A percentile compares a stretch with the other conserved stretches of the same genome.
phyloP scores from a whole-genome alignment of 2,329 filamentous ascomycete species.

The Phyllosticta citriasiana region DNA sequence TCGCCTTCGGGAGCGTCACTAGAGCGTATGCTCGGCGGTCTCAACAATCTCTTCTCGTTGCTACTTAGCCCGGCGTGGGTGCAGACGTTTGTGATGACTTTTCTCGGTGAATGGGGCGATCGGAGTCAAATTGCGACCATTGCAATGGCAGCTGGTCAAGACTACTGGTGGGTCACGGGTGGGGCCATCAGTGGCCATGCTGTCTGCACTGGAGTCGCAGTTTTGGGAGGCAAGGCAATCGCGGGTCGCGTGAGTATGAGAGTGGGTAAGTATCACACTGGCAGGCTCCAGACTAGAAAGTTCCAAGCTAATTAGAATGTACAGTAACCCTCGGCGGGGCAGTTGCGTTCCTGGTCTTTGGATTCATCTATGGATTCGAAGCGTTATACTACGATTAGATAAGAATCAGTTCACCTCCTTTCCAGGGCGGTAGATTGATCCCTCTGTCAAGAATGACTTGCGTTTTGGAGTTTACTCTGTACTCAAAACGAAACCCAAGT shows the following conservation, averaged over 20 bases:
- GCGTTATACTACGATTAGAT: slow-evolving; percentile 46
- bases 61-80: slow-evolving; percentile 95
- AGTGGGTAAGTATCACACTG: slow-evolving; percentile 61
- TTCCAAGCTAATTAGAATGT: not conserved
- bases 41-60: slow-evolving; percentile 78
- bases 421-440: not conserved
- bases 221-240: slow-evolving; percentile 84
- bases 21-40: slow-evolving; percentile 48
- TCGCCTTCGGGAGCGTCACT: slow-evolving; percentile 45
- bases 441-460: not conserved
- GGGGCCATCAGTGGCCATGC: slow-evolving; percentile 80
- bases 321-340: slow-evolving; percentile 88
- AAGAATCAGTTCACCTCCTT: not conserved
- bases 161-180: slow-evolving; percentile 97
- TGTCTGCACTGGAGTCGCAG: slow-evolving; percentile 82
- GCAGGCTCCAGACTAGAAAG: not conserved
- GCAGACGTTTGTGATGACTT: slow-evolving; percentile 98
- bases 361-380: slow-evolving; percentile 82
- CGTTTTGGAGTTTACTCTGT: not conserved
- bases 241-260: slow-evolving; percentile 89
- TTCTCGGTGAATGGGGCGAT: slow-evolving; percentile 96
- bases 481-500: not conserved
- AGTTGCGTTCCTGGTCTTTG: slow-evolving; percentile 80
- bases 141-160: slow-evolving; percentile 94
- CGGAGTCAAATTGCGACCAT: slow-evolving; percentile 96